Conservation (phyloP, 176 grass and related monocot species). For the Carex parvula region DNA sequence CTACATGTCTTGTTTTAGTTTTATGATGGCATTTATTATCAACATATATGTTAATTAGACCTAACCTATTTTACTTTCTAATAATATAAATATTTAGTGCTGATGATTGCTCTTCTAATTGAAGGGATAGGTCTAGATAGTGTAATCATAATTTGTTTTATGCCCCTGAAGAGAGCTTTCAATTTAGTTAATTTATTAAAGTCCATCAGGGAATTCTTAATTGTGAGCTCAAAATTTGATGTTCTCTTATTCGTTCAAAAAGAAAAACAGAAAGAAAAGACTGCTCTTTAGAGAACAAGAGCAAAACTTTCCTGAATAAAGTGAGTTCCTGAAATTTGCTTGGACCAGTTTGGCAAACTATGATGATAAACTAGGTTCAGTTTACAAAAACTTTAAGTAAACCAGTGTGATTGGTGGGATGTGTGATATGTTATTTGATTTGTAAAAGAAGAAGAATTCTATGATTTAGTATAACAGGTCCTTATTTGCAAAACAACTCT, state of each 20-base stretch:
- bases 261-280: background rate
- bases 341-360: background rate
- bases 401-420: background rate
- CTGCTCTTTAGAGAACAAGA: background rate
- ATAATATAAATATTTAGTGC: background rate
- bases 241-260: background rate
- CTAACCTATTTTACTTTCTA: background rate
- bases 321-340: background rate
- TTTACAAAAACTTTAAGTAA: background rate
- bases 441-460: background rate
- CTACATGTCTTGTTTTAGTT: conserved; percentile 17
- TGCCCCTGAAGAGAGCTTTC: background rate
- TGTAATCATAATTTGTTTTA: background rate
- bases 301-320: background rate
- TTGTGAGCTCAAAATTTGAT: background rate
- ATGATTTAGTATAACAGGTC: background rate
- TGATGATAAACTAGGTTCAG: background rate
- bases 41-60: background rate
- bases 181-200: background rate
- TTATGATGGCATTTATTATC: background rate
- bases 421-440: background rate
- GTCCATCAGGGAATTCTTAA: background rate
- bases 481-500: background rate
- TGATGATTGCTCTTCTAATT: background rate
- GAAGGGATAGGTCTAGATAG: background rate